Evolutionary conservation across 768 basidiomycete genomes (phyloP), one percentile per base, ranked within the genome.

Genomic region (Naganishia antarctica): DNA sequence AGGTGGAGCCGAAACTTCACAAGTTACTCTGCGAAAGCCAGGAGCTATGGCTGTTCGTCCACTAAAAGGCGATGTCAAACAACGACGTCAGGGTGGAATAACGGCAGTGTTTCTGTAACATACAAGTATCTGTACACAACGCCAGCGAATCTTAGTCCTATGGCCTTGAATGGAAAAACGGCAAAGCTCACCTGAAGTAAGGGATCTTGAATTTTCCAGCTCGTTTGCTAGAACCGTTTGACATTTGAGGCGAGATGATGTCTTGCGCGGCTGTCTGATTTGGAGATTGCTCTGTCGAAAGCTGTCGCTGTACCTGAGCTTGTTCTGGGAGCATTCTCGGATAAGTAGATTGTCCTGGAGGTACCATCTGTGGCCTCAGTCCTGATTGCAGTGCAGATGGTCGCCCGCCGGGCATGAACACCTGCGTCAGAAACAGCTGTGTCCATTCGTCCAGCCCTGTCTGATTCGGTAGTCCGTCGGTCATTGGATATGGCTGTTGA

Each of bases 41-140:
- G 68, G 65, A 25, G 64, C 68, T 28, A 66, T 66, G 16, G 68
- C 68, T 25, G 68, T 66, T 13, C 61, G 53, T 3, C 68, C 68
- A 47, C 65, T 66, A 26, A n/a, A 26, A n/a, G n/a, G n/a, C n/a
- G 50, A 28, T 43, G 5, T 16, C n/a, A 9, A 26, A 4, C 49
- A 15, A 12, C 7, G 44, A 16, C 9, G 23, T 11, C 9, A 15
- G 16, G 13, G 49, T 25, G 37, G 16, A 11, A 28, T 28, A 13
- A 2, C 25, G 9, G 18, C 15, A 4, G 37, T 12, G 23, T n/a
- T 21, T 21, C 16, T 16, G 21, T 13, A 28, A 62, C 65, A 16
- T 31, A 66, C 65, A 66, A 66, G 41, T 60, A 66, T 61, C 65
- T 66, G 34, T 21, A 6, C 16, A 25, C 13, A 28, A 45, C 26